Evolutionary conservation across 148 eudicot genomes (phyloP), one percentile per base, ranked within the genome.

Genomic region (Vaccinium myrtillus): DNA sequence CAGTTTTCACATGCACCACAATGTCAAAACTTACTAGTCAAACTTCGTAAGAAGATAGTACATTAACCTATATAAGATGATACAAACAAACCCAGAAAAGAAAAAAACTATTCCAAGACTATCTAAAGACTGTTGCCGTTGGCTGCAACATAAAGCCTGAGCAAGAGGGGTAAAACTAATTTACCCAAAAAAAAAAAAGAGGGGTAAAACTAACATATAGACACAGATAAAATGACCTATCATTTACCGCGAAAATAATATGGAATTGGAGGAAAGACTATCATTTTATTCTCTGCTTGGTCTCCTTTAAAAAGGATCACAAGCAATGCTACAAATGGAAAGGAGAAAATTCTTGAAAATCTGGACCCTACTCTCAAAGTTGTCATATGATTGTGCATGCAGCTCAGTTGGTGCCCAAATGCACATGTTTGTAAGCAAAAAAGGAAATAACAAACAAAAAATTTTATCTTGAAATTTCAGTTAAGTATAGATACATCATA

Each of bases 311-410:
- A 56, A 32, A 55, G 55, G 27, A 56, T 56, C 65, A 36, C 81
- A 56, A 79, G 50, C 49, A 56, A 79, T 79, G 49, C 50, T 32
- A 79, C 81, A 39, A 79, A 25, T n/a, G 48, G 23, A 21, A 56
- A 79, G 13, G 67, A 69, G 39, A 71, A 25, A n/a, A 25, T 7
- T 46, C n/a, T 8, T 46, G 56, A 53, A 56, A 36, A 54, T n/a
- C 2, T 19, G 75, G 32, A 63, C 19, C 54, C 36, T 21, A 55
- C 75, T 30, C 53, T 55, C 53, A 82, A 73, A 23, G 15, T 14
- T 67, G 21, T 0, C 14, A 49, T 82, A 30, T 32, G 77, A 18
- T 18, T 70, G 25, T 46, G 46, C 50, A 61, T 46, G 61, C 5
- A 46, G 51, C 75, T 81, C 39, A 6, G 39, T 14, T 58, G 32